A percentile compares a stretch with the other conserved stretches of the same genome.
Conservation (phyloP, 805 yeast genomes). For the Cyberlindnera maritima region DNA sequence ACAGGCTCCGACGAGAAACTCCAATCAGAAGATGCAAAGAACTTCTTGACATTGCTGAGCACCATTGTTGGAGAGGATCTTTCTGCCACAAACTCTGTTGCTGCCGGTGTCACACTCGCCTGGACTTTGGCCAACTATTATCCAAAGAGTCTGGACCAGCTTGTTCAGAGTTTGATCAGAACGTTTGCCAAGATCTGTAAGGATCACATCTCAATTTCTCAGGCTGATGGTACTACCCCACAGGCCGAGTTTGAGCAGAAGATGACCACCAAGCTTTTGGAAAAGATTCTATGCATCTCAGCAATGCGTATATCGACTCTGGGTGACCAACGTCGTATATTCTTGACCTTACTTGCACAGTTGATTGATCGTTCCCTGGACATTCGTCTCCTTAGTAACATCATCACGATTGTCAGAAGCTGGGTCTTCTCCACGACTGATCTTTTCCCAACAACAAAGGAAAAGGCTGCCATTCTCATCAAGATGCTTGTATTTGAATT, state of each 20-base stretch:
- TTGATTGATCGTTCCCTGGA: slow-evolving; percentile 86
- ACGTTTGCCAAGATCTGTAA: slow-evolving; percentile 87
- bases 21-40: slow-evolving; percentile 58
- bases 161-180: slow-evolving; percentile 76
- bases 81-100: slow-evolving; percentile 66
- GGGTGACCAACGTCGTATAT: slow-evolving; percentile 91
- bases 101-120: slow-evolving; percentile 80
- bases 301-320: slow-evolving; percentile 79
- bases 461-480: slow-evolving; percentile 88
- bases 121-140: slow-evolving; percentile 78
- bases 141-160: slow-evolving; percentile 71
- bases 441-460: slow-evolving; percentile 90
- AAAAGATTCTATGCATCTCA: slow-evolving; percentile 72
- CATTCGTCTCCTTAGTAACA: slow-evolving; percentile 66
- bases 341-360: slow-evolving; percentile 81
- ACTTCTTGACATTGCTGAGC: slow-evolving; percentile 58
- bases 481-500: slow-evolving; percentile 93
- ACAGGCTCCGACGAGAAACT: slow-evolving; percentile 45
- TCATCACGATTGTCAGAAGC: slow-evolving; percentile 71
- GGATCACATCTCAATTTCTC: slow-evolving; percentile 68
- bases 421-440: slow-evolving; percentile 90
- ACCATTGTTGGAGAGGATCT: slow-evolving; percentile 79
- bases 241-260: slow-evolving; percentile 67
- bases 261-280: slow-evolving; percentile 73
- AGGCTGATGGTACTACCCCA: slow-evolving; percentile 34